These are phyloP conservation scores for Plantago ovata DNA, from an alignment of 257 asterid species.

Conservation along the genomic window DNA sequence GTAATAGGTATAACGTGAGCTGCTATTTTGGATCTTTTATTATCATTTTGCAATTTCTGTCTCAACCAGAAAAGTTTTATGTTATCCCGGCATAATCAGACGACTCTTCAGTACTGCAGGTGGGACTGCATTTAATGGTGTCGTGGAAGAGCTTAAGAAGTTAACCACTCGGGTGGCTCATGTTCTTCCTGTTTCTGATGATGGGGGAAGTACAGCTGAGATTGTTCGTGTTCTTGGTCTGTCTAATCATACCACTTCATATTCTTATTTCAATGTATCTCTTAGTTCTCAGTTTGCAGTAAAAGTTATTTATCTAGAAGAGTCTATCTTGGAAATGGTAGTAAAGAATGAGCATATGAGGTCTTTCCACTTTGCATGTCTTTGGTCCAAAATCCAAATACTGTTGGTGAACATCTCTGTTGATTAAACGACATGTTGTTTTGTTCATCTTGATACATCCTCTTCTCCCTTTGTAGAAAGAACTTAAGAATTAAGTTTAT, in stretches of 20 bases:
- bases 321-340: neutral
- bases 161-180: slow-evolving; percentile 88
- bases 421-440: neutral
- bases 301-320: neutral
- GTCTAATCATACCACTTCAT: slow-evolving; percentile 17
- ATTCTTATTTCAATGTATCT: slow-evolving; percentile 12
- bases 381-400: neutral
- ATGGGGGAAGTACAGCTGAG: slow-evolving; percentile 99
- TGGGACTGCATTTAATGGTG: slow-evolving; percentile 98
- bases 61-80: slow-evolving; percentile 3
- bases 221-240: slow-evolving; percentile 97
- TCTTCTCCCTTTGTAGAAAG: neutral
- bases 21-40: too few relatives aligned
- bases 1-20: neutral
- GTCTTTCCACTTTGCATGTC: neutral
- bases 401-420: neutral
- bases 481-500: neutral
- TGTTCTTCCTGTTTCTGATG: slow-evolving; percentile 97
- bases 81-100: slow-evolving; percentile 15
- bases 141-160: slow-evolving; percentile 88
- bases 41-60: too few relatives aligned
- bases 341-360: neutral
- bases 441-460: neutral
- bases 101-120: slow-evolving; percentile 47
- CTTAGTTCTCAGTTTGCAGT: neutral